Evolutionary conservation across 106 monocot species (phyloP), one percentile per base, ranked within the genome.

Genomic region (Gastrodia elata): DNA sequence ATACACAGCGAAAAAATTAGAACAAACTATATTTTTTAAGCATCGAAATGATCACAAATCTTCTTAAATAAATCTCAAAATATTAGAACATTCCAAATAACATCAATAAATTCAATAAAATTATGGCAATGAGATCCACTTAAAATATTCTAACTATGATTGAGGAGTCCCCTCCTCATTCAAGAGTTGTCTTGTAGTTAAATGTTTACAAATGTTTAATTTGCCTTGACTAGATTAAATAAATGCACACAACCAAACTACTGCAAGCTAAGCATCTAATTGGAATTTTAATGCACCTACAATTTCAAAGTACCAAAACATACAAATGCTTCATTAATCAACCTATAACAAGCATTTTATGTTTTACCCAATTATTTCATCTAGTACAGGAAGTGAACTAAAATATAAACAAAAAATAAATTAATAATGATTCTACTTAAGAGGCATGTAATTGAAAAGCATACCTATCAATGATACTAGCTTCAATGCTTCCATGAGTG

Each of bases 381-480:
- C 2, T 61, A 61, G 52, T 52, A n/a, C 22, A 22, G 4, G 20
- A n/a, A 22, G 20, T 22, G 22, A 52, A 52, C 28, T 61, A 28
- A 32, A 61, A 67, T 35, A 35, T 67, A 37, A 35, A 67, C 16
- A 67, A 37, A 65, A 35, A 25, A 5, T 20, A 67, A 16, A 2
- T 67, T 8, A 20, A n/a, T 9, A 67, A 67, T n/a, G 34, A 67
- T 40, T 39, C 25, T 39, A 67, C 8, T 6, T 20, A 35, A 69
- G 40, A 22, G 32, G 42, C 25, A 46, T 2, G 13, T 37, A 20
- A 32, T 59, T 35, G 39, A 61, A 33, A 61, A 75, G 22, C 75
- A 77, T 83, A 96, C 96, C 96, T 64, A 92, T 92, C 68, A 92
- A 64, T 61, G 88, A 55, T 44, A 96, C 80, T 65, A 96, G 79